A percentile compares a stretch with the other conserved stretches of the same genome.
phyloP scores from a whole-genome alignment of 257 asterid genomes.

The Solanum chilense region DNA sequence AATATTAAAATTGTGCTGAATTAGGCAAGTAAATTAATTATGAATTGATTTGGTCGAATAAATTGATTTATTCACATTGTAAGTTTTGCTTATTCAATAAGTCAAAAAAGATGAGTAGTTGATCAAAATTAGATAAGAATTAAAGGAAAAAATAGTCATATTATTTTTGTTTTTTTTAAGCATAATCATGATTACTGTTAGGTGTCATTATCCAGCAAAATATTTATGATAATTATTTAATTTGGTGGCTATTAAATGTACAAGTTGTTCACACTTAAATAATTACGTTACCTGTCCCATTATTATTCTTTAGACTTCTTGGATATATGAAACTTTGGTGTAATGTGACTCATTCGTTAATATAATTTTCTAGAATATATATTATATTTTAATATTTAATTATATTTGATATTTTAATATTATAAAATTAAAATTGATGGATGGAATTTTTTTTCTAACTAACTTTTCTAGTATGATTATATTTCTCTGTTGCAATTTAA shows the following conservation, averaged over 20 bases:
- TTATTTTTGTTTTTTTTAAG: not conserved
- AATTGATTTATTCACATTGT: not conserved
- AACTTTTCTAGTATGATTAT: not conserved
- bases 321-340: constrained; percentile 2
- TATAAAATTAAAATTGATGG: not conserved
- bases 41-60: not conserved
- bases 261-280: not conserved
- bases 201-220: not conserved
- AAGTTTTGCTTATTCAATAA: constrained; percentile 1
- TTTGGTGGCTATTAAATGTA: constrained; percentile 1
- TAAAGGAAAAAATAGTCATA: not conserved
- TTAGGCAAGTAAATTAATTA: not conserved
- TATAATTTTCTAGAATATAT: not conserved
- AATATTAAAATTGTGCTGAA: not conserved
- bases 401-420: too few species aligned
- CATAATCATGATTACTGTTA: not conserved
- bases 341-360: not conserved
- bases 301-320: not conserved
- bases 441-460: not conserved
- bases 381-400: not conserved
- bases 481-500: not conserved
- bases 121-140: constrained; percentile 11
- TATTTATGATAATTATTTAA: constrained; percentile 5
- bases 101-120: constrained; percentile 20
- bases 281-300: not conserved